Evolutionary conservation across 2,329 filamentous ascomycete genomes (phyloP).

Genomic region (Microsporum audouinii): DNA sequence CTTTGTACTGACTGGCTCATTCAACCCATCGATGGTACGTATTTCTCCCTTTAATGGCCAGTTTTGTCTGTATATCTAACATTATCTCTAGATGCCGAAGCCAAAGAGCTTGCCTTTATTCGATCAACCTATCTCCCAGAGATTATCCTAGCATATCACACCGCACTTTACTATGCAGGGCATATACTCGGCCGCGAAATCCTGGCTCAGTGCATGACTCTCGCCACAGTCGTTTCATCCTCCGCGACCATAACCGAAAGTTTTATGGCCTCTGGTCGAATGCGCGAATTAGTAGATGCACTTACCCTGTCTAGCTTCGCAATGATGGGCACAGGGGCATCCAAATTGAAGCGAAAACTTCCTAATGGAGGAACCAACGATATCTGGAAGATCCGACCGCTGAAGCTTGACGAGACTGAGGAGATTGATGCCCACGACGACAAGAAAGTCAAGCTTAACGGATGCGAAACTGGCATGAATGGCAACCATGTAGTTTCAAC

Average conservation of each 20-base stretch:
- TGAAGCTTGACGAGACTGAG: conserved; percentile 10
- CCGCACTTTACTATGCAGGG: conserved; percentile 67
- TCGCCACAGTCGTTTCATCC: conserved; percentile 65
- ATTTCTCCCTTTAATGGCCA: not conserved
- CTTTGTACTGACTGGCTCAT: conserved; percentile 55
- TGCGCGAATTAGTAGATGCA: conserved; percentile 63
- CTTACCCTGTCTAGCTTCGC: conserved; percentile 70
- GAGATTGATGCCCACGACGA: not conserved
- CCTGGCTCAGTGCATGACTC: conserved; percentile 74
- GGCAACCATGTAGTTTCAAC: not conserved
- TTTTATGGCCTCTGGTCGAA: conserved; percentile 53
- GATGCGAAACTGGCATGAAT: not conserved
- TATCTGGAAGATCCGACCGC: conserved; percentile 20
- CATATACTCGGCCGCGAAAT: conserved; percentile 62
- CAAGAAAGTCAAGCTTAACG: not conserved
- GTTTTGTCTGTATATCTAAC: not conserved
- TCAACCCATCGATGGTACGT: conserved; percentile 45
- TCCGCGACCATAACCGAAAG: conserved; percentile 54
- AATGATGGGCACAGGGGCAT: conserved; percentile 31
- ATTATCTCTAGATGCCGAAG: conserved; percentile 40
- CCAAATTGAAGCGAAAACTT: conserved; percentile 31
- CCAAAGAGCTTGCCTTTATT: conserved; percentile 51
- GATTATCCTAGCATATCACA: conserved; percentile 70
- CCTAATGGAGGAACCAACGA: conserved; percentile 19
- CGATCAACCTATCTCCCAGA: conserved; percentile 75